phyloP scores from a whole-genome alignment of 1,139 yeast species.

The Protomyces inouyei region DNA sequence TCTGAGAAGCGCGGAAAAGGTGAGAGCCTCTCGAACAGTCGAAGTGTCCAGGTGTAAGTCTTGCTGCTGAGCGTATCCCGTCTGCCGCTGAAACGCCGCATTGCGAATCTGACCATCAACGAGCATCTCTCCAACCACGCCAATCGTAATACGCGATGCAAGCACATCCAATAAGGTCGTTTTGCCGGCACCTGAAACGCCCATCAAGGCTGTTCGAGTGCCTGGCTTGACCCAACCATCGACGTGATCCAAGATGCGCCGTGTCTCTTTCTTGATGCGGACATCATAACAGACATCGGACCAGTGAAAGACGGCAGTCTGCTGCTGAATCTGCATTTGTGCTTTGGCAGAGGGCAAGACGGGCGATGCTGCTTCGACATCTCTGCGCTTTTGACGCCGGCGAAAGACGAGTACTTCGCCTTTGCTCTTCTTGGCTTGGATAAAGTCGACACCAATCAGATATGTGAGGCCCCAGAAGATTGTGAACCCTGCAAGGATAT shows the following conservation, averaged over 20 bases:
- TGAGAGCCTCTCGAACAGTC: conserved; percentile 58
- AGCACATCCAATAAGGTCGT: conserved; percentile 58
- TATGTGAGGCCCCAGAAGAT: conserved; percentile 39
- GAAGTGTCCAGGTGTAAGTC: conserved; percentile 56
- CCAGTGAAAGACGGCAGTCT: conserved; percentile 50
- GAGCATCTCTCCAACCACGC: conserved; percentile 59
- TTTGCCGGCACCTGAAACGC: conserved; percentile 68
- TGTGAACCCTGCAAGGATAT: conserved; percentile 43
- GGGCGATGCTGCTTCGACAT: not conserved
- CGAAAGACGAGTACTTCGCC: not conserved
- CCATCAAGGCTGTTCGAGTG: conserved; percentile 56
- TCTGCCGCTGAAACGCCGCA: conserved; percentile 53
- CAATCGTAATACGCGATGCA: conserved; percentile 56
- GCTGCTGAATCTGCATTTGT: not conserved
- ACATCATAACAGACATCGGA: conserved; percentile 51
- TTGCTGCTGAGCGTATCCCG: conserved; percentile 65
- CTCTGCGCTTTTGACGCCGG: not conserved
- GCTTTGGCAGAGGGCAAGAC: not conserved
- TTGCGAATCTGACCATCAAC: conserved; percentile 56
- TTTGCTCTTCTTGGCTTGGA: not conserved
- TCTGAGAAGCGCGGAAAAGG: conserved; percentile 58
- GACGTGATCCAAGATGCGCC: conserved; percentile 51
- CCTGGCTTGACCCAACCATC: conserved; percentile 67
- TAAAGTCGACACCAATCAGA: conserved; percentile 49
- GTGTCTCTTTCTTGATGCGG: conserved; percentile 48